These are phyloP conservation scores for Theileria equi DNA, from an alignment of 169 alveolate species.

Conservation along the genomic window DNA sequence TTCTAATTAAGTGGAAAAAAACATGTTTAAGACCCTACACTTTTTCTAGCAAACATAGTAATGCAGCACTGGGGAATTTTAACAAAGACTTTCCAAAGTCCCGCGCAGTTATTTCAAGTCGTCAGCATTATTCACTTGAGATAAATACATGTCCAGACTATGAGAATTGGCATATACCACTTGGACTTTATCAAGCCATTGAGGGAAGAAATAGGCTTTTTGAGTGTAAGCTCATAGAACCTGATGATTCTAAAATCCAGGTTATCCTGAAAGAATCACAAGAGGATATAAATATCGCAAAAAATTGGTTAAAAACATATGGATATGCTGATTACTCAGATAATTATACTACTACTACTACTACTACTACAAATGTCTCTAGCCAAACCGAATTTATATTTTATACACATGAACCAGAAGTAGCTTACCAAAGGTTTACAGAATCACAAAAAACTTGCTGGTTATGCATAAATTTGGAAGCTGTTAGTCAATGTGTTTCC, in stretches of 20 bases:
- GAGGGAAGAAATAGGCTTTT: no score
- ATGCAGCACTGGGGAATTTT: no score
- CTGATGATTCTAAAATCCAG: no score
- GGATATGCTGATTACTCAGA: conserved; percentile 18
- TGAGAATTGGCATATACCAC: no score
- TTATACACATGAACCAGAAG: conserved; percentile 52
- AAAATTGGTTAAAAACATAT: conserved; percentile 16
- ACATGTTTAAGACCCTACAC: conserved; percentile 27
- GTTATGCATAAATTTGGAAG: conserved; percentile 42
- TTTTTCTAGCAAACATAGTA: no score
- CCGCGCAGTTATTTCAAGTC: no score
- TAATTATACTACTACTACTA: background rate
- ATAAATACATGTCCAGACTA: no score
- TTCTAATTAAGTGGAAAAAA: conserved; percentile 28
- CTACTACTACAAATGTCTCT: background rate
- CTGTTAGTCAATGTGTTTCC: background rate
- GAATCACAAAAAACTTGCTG: conserved; percentile 45
- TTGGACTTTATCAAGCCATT: no score
- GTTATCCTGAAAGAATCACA: no score
- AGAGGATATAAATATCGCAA: conserved; percentile 18
- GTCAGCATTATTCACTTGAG: no score
- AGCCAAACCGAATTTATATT: background rate
- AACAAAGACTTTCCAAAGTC: no score
- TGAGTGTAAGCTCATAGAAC: no score
- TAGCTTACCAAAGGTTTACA: conserved; percentile 35